These are phyloP conservation scores for Achaetomium macrosporum DNA, from an alignment of 2,329 filamentous ascomycete species.

Conservation along the genomic window DNA sequence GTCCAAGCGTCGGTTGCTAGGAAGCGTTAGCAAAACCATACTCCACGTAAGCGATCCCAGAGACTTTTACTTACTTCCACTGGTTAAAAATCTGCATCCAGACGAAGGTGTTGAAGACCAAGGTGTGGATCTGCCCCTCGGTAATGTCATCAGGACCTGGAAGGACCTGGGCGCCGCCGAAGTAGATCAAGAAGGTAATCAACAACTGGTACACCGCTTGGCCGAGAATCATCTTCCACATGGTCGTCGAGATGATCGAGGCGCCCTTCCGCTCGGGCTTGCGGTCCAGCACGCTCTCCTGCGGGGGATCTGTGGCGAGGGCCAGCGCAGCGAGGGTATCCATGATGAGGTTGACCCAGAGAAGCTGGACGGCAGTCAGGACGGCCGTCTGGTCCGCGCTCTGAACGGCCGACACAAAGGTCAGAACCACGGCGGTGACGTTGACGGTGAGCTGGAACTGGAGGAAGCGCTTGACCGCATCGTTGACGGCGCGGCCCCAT, in stretches of 20 bases:
- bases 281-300: conserved; percentile 70
- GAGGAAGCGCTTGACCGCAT: conserved; percentile 70
- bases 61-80: conserved; percentile 64
- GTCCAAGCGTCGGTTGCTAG: conserved; percentile 80
- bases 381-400: conserved; percentile 65
- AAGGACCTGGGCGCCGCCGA: conserved; percentile 27
- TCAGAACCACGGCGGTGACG: conserved; percentile 80
- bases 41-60: neutral
- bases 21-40: conserved; percentile 7
- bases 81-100: conserved; percentile 99
- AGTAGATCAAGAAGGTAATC: conserved; percentile 75
- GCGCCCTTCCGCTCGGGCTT: conserved; percentile 57
- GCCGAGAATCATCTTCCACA: conserved; percentile 99
- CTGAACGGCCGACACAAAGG: conserved; percentile 80
- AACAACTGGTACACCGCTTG: conserved; percentile 86
- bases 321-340: conserved; percentile 88
- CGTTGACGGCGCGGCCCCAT: conserved; percentile 74
- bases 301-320: conserved; percentile 84
- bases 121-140: conserved; percentile 57
- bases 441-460: conserved; percentile 83
- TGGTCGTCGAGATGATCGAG: conserved; percentile 72
- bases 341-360: conserved; percentile 98
- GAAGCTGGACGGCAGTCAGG: conserved; percentile 79
- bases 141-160: conserved; percentile 36
- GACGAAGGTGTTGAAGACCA: conserved; percentile 97